Evolutionary conservation across 2,329 filamentous ascomycete species (phyloP).

Genomic region (Neonectria coccinea): DNA sequence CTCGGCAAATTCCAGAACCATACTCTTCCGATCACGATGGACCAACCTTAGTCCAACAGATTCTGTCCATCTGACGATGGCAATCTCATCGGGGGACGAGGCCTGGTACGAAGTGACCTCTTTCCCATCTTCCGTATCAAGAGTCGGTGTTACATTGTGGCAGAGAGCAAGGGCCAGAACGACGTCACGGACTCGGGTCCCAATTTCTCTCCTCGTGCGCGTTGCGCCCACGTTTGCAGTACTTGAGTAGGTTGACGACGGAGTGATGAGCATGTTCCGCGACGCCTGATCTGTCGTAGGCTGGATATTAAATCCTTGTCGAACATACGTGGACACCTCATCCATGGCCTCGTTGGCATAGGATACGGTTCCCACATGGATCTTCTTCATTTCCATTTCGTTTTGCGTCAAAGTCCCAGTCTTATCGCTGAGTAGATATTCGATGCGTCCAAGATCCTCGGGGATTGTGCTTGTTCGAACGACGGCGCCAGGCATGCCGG

Average conservation of each 20-base stretch:
- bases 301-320: constrained; percentile 79
- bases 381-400: constrained; percentile 99
- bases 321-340: constrained; percentile 88
- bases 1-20: constrained; percentile 82
- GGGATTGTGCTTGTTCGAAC: constrained; percentile 98
- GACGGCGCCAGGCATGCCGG: constrained; percentile 89
- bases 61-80: constrained; percentile 96
- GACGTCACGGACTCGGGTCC: constrained; percentile 90
- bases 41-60: constrained; percentile 86
- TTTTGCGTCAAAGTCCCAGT: constrained; percentile 98
- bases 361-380: constrained; percentile 96
- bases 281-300: constrained; percentile 58
- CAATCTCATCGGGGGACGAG: constrained; percentile 97
- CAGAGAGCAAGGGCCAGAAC: constrained; percentile 92
- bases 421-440: constrained; percentile 96
- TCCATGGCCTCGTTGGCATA: constrained; percentile 99
- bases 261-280: constrained; percentile 73
- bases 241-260: constrained; percentile 77
- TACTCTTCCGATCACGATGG: constrained; percentile 87
- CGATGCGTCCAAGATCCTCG: constrained; percentile 93
- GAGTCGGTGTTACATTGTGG: constrained; percentile 92
- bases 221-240: constrained; percentile 74
- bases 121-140: constrained; percentile 82
- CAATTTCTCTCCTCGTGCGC: constrained; percentile 91
- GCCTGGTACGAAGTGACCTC: constrained; percentile 90